Evolutionary conservation across 306 rosid genomes (phyloP).

Genomic region (Begonia peltatifolia): DNA sequence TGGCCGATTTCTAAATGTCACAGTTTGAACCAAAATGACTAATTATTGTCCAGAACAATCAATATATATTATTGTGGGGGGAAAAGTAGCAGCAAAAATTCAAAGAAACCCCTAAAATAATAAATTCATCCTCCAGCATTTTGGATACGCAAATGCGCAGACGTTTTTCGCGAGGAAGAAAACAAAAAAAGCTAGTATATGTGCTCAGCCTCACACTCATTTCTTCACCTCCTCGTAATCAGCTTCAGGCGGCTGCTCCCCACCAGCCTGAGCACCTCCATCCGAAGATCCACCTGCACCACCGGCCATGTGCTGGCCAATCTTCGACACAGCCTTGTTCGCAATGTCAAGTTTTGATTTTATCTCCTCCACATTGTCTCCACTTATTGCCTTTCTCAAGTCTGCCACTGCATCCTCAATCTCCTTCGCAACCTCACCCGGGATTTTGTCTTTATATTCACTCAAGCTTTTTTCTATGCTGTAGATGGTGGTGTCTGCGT

Average conservation of each 20-base stretch:
- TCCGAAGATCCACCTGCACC: constrained; percentile 31
- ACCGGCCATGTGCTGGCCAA: constrained; percentile 70
- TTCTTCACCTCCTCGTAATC: constrained; percentile 84
- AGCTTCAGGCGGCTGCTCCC: constrained; percentile 70
- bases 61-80: no score
- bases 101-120: no score
- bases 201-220: constrained; percentile 13
- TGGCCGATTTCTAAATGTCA: no score
- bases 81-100: no score
- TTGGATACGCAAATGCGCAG: background rate
- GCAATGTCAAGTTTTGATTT: constrained; percentile 61
- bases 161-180: background rate
- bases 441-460: constrained; percentile 66
- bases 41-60: no score
- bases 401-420: constrained; percentile 62
- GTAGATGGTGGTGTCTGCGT: constrained; percentile 65
- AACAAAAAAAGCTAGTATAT: background rate
- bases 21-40: no score
- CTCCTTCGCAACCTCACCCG: constrained; percentile 59
- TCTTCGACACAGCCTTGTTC: constrained; percentile 71
- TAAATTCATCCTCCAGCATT: background rate
- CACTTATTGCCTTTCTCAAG: constrained; percentile 38
- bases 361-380: constrained; percentile 45
- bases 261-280: constrained; percentile 49
- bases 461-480: constrained; percentile 68